Conservation (phyloP, 768 basidiomycete species). For the Mycena rosella region DNA sequence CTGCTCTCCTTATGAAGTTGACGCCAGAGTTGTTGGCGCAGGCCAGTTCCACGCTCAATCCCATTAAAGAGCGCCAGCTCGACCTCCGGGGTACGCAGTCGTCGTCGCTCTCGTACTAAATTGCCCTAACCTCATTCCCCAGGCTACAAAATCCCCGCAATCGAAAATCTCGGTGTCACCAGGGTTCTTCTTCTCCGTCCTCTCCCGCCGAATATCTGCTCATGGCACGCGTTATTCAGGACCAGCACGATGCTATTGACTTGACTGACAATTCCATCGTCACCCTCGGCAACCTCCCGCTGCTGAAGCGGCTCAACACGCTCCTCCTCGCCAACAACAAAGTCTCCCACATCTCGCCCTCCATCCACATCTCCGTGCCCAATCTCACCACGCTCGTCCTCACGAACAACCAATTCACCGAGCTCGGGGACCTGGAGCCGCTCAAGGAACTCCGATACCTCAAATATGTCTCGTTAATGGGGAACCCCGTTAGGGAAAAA, state of each 20-base stretch:
- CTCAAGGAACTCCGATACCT: conserved; percentile 81
- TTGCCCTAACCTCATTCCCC: conserved; percentile 42
- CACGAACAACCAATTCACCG: conserved; percentile 83
- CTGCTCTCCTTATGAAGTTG: conserved; percentile 78
- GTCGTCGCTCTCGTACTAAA: conserved; percentile 30
- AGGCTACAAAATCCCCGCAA: conserved; percentile 95
- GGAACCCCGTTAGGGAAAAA: conserved; percentile 89
- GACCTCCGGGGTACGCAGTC: conserved; percentile 82
- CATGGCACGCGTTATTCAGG: conserved; percentile 58
- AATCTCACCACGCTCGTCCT: conserved; percentile 88
- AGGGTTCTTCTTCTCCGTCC: conserved; percentile 67
- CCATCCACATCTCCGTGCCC: conserved; percentile 85
- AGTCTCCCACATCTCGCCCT: conserved; percentile 84
- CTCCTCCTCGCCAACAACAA: conserved; percentile 93
- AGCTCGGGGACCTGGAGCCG: conserved; percentile 89
- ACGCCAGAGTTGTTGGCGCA: conserved; percentile 93
- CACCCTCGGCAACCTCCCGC: conserved; percentile 86
- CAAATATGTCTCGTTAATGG: conserved; percentile 81
- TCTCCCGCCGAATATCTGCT: conserved; percentile 34
- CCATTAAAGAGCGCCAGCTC: conserved; percentile 90
- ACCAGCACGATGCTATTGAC: conserved; percentile 95
- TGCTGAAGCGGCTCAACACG: conserved; percentile 86
- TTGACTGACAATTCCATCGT: conserved; percentile 92
- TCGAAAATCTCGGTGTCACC: conserved; percentile 97
- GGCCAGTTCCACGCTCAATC: conserved; percentile 81